phyloP scores from a whole-genome alignment of 2,329 filamentous ascomycete genomes.

The Colletotrichum endophyticum region DNA sequence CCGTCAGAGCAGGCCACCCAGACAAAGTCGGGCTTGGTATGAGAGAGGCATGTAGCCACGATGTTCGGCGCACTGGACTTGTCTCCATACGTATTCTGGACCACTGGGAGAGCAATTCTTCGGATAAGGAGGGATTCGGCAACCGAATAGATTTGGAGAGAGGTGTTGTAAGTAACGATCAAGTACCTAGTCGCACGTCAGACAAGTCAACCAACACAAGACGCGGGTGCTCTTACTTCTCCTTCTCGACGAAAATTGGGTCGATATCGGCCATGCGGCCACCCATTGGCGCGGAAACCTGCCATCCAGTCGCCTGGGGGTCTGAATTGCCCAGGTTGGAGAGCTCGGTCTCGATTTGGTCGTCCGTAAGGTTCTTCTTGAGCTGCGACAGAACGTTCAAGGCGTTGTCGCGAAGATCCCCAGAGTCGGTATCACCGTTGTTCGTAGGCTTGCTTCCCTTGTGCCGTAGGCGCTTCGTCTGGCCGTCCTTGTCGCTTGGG shows the following conservation, averaged over 20 bases:
- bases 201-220: conserved; percentile 14
- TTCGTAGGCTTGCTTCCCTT: conserved; percentile 24
- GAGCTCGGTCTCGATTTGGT: conserved; percentile 12
- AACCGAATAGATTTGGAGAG: conserved; percentile 81
- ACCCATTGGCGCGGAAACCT: conserved; percentile 67
- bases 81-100: conserved; percentile 24
- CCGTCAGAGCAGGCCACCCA: conserved; percentile 68
- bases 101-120: conserved; percentile 62
- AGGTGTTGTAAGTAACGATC: conserved; percentile 75
- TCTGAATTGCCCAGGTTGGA: conserved; percentile 13
- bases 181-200: conserved; percentile 62
- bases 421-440: conserved; percentile 3
- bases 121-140: conserved; percentile 81
- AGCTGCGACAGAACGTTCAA: conserved; percentile 19
- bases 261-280: conserved; percentile 70
- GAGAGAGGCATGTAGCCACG: conserved; percentile 46
- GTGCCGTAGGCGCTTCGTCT: conserved; percentile 39
- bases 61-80: conserved; percentile 36
- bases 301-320: conserved; percentile 50
- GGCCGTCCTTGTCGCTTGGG: conserved; percentile 42
- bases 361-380: conserved; percentile 9
- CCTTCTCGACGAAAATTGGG: conserved; percentile 65
- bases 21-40: conserved; percentile 47
- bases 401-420: conserved; percentile 19
- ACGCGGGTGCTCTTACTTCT: conserved; percentile 52